Base-by-base conservation (phyloP, 2,329 filamentous ascomycete species). In the Ophiostoma piceae region DNA sequence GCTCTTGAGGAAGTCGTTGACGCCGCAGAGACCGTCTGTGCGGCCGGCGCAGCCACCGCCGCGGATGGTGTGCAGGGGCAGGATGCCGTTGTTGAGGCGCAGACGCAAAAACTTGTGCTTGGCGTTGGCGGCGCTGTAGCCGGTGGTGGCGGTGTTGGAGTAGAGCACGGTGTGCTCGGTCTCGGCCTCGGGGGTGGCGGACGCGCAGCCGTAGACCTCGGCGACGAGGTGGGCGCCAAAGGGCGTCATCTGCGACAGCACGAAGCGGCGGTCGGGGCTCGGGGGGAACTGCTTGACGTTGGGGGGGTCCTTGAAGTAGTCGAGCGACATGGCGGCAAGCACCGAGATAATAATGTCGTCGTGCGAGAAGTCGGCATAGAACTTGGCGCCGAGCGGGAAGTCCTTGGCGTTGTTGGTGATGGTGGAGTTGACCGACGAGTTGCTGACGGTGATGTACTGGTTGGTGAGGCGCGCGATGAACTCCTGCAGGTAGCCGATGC, bases 221-320 rank as follows among this genome's bases (percentile, higher is more conserved):
- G 85, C 85, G 64, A 85, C 78, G 39, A 87, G 79, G 22, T 83
- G 80, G 3, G 80, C 84, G 29, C 83, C 84, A 72, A 87, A 87
- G 1, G 85, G 85, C 0, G 84, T 85, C 68, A 87, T 73, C 65
- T 83, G 75, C 2, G 81, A 83, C 9, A 87, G 77, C 35, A 79
- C 77, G 76, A 86, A 86, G 66, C 79, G 79, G 2, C 82, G 79
- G 26, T 82, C 74, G 29, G 79, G 77, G 74, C 80, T 77, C 3
- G 79, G 81, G 26, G 81, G 82, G 73, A 75, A 82, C 66, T 71
- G 73, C 0, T 76, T 79, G 16, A 84, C 75, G 66, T 75, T 77
- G 1, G 83, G 82, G 1, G 82, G 74, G 11, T 83, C 80, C 29
- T 80, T 80, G 77, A 86, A 83, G 74, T 86, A 85, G 73, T 86